Percentiles rank a stretch among this genome's conserved stretches.
Conservation (phyloP, 2,329 filamentous ascomycete species). For the Teratosphaeriaceae sp. region DNA sequence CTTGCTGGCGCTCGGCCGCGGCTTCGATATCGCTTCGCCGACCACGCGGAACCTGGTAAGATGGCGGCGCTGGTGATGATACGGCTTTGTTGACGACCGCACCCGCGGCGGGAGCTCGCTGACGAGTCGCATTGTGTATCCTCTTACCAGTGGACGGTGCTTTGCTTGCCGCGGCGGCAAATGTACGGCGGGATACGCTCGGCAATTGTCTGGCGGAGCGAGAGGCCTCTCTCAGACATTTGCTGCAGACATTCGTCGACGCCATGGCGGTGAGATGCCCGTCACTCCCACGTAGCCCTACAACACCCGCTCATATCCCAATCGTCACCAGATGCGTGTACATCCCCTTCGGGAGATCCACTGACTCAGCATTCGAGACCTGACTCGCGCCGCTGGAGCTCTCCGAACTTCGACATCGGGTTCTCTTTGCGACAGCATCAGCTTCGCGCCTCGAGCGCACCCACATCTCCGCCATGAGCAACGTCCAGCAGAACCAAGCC, state of each 20-base stretch:
- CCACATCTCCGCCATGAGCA: constrained; percentile 61
- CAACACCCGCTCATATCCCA: too few relatives aligned
- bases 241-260: constrained; percentile 1
- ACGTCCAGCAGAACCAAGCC: constrained; percentile 89
- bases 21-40: background rate
- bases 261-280: background rate
- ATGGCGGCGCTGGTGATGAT: background rate
- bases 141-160: background rate
- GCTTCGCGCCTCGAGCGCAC: too few relatives aligned
- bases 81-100: constrained; percentile 4
- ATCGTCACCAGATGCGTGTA: too few relatives aligned
- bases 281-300: too few relatives aligned
- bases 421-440: too few relatives aligned
- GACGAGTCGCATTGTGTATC: constrained; percentile 5
- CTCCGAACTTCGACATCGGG: too few relatives aligned
- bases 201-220: background rate
- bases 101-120: background rate
- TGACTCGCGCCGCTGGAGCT: too few relatives aligned
- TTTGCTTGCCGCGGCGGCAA: constrained; percentile 1
- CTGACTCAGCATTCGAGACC: too few relatives aligned
- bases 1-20: constrained; percentile 8
- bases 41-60: background rate
- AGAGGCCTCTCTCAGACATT: constrained; percentile 6
- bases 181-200: background rate
- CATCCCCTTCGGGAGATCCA: too few relatives aligned